These are phyloP conservation scores for Oemleria cerasiformis DNA, from an alignment of 306 rosid genomes.

Conservation along the genomic window DNA sequence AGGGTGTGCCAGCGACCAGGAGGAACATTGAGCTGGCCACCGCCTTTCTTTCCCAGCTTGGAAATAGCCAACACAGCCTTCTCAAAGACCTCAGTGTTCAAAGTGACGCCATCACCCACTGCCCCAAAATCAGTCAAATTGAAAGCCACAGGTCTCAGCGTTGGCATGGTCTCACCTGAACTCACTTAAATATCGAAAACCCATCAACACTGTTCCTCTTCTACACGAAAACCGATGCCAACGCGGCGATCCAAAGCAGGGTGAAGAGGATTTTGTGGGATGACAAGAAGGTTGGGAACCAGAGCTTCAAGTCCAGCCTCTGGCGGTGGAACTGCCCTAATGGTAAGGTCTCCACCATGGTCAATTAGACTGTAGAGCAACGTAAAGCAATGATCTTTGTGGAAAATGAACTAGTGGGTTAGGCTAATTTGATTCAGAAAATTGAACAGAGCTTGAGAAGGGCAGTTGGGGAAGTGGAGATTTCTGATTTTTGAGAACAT, in stretches of 20 bases:
- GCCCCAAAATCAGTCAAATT: conserved; percentile 95
- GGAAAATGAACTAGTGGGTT: too few relatives aligned
- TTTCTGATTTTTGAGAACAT: conserved; percentile 22
- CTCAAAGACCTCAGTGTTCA: conserved; percentile 84
- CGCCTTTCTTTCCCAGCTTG: conserved; percentile 75
- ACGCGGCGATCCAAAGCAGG: conserved; percentile 75
- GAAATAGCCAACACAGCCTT: conserved; percentile 72
- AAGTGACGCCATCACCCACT: conserved; percentile 80
- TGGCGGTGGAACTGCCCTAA: too few relatives aligned
- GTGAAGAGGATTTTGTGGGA: conserved; percentile 74
- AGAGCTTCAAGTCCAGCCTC: conserved; percentile 68
- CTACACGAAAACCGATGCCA: conserved; percentile 74
- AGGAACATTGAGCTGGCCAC: conserved; percentile 92
- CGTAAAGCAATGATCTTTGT: too few relatives aligned
- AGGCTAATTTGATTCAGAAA: too few relatives aligned
- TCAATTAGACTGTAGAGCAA: too few relatives aligned
- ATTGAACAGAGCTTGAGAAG: too few relatives aligned
- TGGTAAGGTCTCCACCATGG: too few relatives aligned
- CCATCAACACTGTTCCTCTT: conserved; percentile 56
- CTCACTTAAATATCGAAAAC: conserved; percentile 37
- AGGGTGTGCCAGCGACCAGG: conserved; percentile 92
- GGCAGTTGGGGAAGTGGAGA: too few relatives aligned
- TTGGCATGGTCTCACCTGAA: conserved; percentile 44
- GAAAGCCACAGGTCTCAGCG: conserved; percentile 62
- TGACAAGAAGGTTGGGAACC: conserved; percentile 54